Base-by-base conservation (phyloP, 371 early-diverging fungal species). In the Mortierella sp. region DNA sequence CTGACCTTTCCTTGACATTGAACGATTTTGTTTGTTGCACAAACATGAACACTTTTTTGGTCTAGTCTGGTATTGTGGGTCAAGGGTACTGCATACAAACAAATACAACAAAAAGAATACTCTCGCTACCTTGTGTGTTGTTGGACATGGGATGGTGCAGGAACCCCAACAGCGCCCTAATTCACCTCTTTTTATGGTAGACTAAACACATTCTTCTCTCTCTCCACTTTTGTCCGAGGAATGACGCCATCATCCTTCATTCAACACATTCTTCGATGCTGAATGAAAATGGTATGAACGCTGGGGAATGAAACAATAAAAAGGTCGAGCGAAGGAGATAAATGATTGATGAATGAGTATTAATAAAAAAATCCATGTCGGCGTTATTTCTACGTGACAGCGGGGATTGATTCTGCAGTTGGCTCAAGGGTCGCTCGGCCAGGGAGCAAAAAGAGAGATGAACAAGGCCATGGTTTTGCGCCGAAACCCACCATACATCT, bases 1-100 rank as follows among this genome's bases (percentile, higher is more conserved):
- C 68, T 68, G 38, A 68, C 42, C 42, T 9, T 21, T n/a, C n/a
- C n/a, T n/a, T n/a, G n/a, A n/a, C n/a, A n/a, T n/a, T 16, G 34
- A 60, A 60, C 5, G 50, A 50, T 50, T 50, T 38, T 68, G 68
- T 68, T 68, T 68, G 68, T 68, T 8, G 68, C 34, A 68, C 68
- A 68, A 68, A 68, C 68, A 68, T 28, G 28, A 58, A 34, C 68
- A 3, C 50, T 68, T 24, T 42, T 68, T 68, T 5, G 34, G 38
- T 16, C n/a, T 58, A 26, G 58, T 26, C 58, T 58, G 58, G 3
- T 58, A 26, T 54, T 19, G 54, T 21, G 42, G 42, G 42, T 50
- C 50, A 50, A 16, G 16, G 3, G 50, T 50, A 8, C 5, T 54
- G 54, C n/a, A n/a, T 57, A 13, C 63, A 38, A 38, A 3, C 42